These are phyloP conservation scores for Penicillium lagena DNA, from an alignment of 495 filamentous ascomycete species.

Conservation along the genomic window DNA sequence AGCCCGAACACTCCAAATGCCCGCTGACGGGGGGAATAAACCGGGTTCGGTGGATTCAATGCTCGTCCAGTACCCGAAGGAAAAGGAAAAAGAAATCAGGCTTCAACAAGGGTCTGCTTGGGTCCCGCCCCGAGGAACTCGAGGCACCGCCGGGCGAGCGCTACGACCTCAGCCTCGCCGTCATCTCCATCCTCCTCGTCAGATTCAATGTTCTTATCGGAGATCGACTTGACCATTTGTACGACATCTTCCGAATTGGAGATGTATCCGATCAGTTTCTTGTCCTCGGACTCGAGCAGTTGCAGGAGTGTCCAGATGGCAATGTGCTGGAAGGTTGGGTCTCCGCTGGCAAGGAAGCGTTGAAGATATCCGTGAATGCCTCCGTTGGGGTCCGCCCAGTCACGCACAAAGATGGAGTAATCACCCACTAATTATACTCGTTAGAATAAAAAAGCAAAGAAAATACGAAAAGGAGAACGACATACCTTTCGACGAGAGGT, in stretches of 20 bases:
- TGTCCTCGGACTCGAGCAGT: conserved; percentile 88
- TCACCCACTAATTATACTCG: conserved; percentile 66
- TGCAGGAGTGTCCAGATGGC: conserved; percentile 97
- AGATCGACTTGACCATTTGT: conserved; percentile 82
- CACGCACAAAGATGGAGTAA: conserved; percentile 90
- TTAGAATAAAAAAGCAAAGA: background rate
- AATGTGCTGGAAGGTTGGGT: conserved; percentile 98
- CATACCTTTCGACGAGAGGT: conserved; percentile 93
- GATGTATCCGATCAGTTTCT: conserved; percentile 75
- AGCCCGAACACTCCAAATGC: conserved; percentile 31
- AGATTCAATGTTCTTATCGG: conserved; percentile 83
- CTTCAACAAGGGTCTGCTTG: conserved; percentile 50
- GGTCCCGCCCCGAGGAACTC: conserved; percentile 70
- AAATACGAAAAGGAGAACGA: conserved; percentile 1
- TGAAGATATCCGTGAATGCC: conserved; percentile 93
- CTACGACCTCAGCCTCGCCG: conserved; percentile 91
- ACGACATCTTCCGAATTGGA: conserved; percentile 83
- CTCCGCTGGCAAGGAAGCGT: conserved; percentile 86
- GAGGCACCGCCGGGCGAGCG: conserved; percentile 79
- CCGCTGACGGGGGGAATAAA: conserved; percentile 25
- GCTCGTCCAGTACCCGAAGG: conserved; percentile 28
- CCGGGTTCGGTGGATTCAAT: conserved; percentile 23
- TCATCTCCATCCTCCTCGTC: conserved; percentile 87
- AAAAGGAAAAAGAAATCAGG: conserved; percentile 14
- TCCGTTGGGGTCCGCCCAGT: conserved; percentile 87